Conservation (phyloP, 495 filamentous ascomycete genomes). For the Penicillium coffeae region DNA sequence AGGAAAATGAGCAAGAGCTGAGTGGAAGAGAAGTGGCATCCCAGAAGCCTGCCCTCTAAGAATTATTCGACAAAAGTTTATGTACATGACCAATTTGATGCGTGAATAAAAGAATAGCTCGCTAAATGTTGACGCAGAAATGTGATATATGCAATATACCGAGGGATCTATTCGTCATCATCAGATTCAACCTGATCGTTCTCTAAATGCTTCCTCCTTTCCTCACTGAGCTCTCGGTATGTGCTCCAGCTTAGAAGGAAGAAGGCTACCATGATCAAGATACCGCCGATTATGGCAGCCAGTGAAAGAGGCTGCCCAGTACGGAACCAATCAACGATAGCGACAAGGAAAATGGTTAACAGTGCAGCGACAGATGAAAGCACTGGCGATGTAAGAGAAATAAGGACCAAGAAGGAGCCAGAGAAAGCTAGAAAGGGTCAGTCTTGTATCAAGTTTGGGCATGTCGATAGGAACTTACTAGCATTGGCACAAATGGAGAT, state of each 20-base stretch:
- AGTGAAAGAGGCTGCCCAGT: conserved; percentile 69
- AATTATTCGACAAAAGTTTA: background rate
- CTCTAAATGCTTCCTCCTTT: conserved; percentile 56
- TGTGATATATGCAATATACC: background rate
- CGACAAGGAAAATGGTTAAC: conserved; percentile 94
- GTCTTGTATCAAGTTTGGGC: background rate
- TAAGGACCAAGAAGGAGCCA: conserved; percentile 89
- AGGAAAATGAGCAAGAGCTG: too few species aligned
- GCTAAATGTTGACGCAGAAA: background rate
- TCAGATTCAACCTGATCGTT: conserved; percentile 41
- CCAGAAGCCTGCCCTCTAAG: background rate
- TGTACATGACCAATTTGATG: background rate
- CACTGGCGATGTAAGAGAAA: conserved; percentile 87
- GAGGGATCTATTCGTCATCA: conserved; percentile 35
- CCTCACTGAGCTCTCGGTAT: conserved; percentile 87
- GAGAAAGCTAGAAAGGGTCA: conserved; percentile 59
- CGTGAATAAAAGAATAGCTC: background rate
- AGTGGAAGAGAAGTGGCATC: background rate
- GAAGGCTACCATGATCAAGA: conserved; percentile 84
- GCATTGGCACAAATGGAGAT: conserved; percentile 83
- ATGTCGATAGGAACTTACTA: conserved; percentile 41
- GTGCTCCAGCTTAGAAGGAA: conserved; percentile 83
- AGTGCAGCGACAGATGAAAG: conserved; percentile 87
- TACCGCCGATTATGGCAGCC: conserved; percentile 75
- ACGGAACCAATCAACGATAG: conserved; percentile 81